Base-by-base conservation (phyloP, 768 basidiomycete species). In the Hygrophorus russula region DNA sequence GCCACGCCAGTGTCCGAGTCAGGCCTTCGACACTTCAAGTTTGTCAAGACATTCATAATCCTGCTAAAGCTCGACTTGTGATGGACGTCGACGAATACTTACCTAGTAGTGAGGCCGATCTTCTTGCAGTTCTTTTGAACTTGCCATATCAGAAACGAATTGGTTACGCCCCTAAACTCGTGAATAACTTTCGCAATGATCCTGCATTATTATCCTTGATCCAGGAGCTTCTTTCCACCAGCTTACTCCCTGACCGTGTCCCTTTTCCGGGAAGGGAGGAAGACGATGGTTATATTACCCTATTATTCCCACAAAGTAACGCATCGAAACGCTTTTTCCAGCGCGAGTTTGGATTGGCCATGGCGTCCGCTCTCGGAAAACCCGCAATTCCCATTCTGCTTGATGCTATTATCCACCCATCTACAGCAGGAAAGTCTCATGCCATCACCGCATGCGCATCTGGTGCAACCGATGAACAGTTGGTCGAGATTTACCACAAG, bases 271-370 rank as follows among this genome's bases (percentile, higher is more conserved):
- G 14, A 39, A 39, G 35, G 4, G 29, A 14, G 15, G n/a, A 39
- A 10, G 51, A 41, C 38, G 38, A 39, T 24, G 29, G 29, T 17
- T 36, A 27, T 8, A 36, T 41, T 27, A 45, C 41, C 10, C 44
- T 52, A 33, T 42, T 44, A 40, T 52, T 52, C 38, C 40, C 51
- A 13, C 51, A 52, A 41, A 52, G 44, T 14, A 52, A 45, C 7
- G 51, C 51, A 3, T 52, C 51, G 13, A 52, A 52, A 39, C 42
- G 42, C 29, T 52, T 52, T 36, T 42, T 49, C 31, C 48, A 52
- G 39, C 51, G 51, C 32, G 48, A 52, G 28, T 18, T 52, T 28
- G 51, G 38, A 29, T 32, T 52, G 36, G 20, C 46, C 33, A 52
- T 52, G 51, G 51, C 48, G 15, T 35, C 44, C 20, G 43, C 43